These are phyloP conservation scores for Neurospora sp. DNA, from an alignment of 495 filamentous ascomycete species.

Conservation along the genomic window DNA sequence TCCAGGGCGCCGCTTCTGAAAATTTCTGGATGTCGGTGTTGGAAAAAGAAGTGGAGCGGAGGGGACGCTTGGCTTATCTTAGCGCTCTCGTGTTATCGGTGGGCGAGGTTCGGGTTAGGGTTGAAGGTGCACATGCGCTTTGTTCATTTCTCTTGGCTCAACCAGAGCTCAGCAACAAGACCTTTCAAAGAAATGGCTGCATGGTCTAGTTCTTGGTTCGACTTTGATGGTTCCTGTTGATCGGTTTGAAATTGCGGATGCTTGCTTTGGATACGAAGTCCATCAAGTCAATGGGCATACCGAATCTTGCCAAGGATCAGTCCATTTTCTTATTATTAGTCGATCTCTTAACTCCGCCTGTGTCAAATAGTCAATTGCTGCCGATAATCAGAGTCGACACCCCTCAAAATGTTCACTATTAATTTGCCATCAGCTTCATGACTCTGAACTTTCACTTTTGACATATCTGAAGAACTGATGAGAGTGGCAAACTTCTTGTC, in stretches of 20 bases:
- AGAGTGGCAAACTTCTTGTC: background rate
- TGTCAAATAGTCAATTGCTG: background rate
- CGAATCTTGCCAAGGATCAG: background rate
- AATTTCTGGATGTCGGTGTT: conserved; percentile 10
- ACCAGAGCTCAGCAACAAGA: too few relatives aligned
- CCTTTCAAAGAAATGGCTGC: too few relatives aligned
- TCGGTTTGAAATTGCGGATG: background rate
- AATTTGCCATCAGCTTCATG: background rate
- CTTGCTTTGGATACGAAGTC: background rate
- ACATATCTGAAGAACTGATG: background rate
- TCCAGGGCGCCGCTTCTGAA: background rate
- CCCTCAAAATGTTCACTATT: background rate
- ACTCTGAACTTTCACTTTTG: background rate
- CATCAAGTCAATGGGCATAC: background rate
- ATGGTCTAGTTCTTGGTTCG: too few relatives aligned
- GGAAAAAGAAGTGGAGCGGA: conserved; percentile 9
- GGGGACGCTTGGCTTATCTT: conserved; percentile 4
- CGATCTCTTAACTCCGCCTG: background rate
- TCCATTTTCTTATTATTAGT: too few relatives aligned
- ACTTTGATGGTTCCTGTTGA: background rate
- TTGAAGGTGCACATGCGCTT: background rate
- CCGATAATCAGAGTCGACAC: background rate
- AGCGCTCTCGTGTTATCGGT: background rate
- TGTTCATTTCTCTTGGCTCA: too few relatives aligned
- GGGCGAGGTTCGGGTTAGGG: background rate